Evolutionary conservation across 139 green algal genomes (phyloP).

Genomic region (Chloropicon primus): DNA sequence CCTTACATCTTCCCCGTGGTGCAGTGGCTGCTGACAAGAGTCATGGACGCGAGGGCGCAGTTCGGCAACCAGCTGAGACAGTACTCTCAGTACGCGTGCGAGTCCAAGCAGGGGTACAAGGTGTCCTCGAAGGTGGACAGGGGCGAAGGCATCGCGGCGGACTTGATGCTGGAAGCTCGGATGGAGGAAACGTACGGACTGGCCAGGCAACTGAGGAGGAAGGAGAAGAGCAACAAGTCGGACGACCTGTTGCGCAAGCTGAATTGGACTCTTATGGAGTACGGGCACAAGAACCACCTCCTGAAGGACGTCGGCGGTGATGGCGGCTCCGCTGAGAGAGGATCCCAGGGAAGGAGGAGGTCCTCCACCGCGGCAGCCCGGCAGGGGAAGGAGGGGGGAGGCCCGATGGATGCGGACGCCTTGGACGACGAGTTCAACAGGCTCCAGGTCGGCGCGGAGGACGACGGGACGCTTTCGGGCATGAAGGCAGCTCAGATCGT

Average conservation of each 20-base stretch:
- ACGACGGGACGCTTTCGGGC: background rate
- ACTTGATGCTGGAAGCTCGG: background rate
- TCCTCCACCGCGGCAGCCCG: background rate
- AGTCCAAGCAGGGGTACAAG: background rate
- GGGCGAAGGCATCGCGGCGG: background rate
- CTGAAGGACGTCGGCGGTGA: background rate
- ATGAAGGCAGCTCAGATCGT: background rate
- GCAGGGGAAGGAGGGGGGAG: background rate
- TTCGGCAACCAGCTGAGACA: background rate
- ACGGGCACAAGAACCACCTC: background rate
- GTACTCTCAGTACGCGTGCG: background rate
- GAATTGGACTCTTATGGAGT: background rate
- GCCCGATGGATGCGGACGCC: background rate
- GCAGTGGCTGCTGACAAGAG: background rate
- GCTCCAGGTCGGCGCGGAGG: background rate
- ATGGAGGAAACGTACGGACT: background rate
- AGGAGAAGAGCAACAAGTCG: background rate
- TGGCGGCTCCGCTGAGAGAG: background rate
- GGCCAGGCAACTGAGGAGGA: background rate
- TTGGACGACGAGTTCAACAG: background rate
- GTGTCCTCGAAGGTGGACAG: background rate
- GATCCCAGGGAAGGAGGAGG: background rate
- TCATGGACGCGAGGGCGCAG: background rate
- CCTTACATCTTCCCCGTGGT: background rate
- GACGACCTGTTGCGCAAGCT: background rate